Conservation (phyloP, 805 yeast species). For the Barnettozyma californica region DNA sequence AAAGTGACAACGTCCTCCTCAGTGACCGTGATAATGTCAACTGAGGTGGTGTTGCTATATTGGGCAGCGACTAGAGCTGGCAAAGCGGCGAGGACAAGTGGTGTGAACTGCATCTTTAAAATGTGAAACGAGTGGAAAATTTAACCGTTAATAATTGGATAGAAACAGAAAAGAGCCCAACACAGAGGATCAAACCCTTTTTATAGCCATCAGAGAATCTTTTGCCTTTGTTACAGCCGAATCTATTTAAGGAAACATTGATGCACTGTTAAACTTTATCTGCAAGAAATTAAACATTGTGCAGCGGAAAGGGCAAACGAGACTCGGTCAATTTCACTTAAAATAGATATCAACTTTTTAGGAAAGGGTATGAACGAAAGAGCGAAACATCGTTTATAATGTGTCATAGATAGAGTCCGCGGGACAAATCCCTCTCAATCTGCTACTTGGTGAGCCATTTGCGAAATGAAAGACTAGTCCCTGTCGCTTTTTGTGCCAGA, state of each 20-base stretch:
- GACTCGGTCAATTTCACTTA: neutral
- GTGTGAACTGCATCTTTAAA: constrained; percentile 9
- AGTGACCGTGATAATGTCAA: constrained; percentile 33
- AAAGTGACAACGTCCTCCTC: constrained; percentile 30
- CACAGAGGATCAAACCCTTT: neutral
- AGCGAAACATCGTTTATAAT: neutral
- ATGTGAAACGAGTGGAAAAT: constrained; percentile 5
- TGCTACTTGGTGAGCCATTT: neutral
- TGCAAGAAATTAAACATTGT: neutral
- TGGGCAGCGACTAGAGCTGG: constrained; percentile 12
- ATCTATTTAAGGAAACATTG: neutral
- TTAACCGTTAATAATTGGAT: too few species aligned
- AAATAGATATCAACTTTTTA: neutral
- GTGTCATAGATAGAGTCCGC: neutral
- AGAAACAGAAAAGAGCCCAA: neutral
- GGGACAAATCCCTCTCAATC: neutral
- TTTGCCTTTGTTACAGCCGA: neutral
- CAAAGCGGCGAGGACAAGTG: constrained; percentile 6
- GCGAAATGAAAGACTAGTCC: neutral
- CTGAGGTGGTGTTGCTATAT: constrained; percentile 13
- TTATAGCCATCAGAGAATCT: neutral
- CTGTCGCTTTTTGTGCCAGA: neutral
- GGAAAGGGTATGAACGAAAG: neutral
- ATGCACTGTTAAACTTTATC: constrained; percentile 1
- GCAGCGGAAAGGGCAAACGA: neutral